Evolutionary conservation across 1,139 yeast genomes (phyloP).

Genomic region (Candida smagusa): DNA sequence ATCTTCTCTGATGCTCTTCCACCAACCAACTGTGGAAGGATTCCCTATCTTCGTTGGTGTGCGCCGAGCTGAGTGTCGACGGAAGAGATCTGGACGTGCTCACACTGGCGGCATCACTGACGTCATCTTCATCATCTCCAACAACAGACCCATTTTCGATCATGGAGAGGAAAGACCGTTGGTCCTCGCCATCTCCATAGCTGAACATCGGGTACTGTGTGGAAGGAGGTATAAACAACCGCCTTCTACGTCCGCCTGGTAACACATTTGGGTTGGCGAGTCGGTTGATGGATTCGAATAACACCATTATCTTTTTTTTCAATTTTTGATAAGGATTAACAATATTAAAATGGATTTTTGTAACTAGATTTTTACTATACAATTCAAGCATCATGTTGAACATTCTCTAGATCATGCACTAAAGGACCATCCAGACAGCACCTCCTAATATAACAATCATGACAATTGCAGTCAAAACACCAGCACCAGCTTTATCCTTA

Average conservation of each 20-base stretch:
- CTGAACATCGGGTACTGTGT: conserved; percentile 64
- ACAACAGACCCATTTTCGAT: conserved; percentile 40
- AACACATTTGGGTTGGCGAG: conserved; percentile 42
- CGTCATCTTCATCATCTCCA: conserved; percentile 37
- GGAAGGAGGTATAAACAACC: conserved; percentile 66
- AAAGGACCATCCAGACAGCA: conserved; percentile 45
- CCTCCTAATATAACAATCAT: conserved; percentile 37
- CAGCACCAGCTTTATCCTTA: conserved; percentile 49
- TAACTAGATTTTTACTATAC: background rate
- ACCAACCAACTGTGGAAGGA: conserved; percentile 57
- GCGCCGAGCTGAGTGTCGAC: conserved; percentile 52
- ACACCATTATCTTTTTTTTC: conserved; percentile 28
- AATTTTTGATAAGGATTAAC: background rate
- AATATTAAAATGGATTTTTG: too few relatives aligned
- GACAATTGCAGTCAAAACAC: conserved; percentile 43
- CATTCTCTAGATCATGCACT: conserved; percentile 5
- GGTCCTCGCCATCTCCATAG: conserved; percentile 61
- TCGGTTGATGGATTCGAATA: conserved; percentile 38
- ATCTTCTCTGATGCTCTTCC: conserved; percentile 65
- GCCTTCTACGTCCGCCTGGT: conserved; percentile 39
- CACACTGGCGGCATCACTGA: conserved; percentile 51
- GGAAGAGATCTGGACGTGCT: conserved; percentile 61
- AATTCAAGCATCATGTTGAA: too few relatives aligned
- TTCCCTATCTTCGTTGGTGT: conserved; percentile 51
- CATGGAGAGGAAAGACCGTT: conserved; percentile 57